Evolutionary conservation across 169 alveolate genomes (phyloP), one percentile per base, ranked within the genome.

Genomic region (Eimeria zaria): DNA sequence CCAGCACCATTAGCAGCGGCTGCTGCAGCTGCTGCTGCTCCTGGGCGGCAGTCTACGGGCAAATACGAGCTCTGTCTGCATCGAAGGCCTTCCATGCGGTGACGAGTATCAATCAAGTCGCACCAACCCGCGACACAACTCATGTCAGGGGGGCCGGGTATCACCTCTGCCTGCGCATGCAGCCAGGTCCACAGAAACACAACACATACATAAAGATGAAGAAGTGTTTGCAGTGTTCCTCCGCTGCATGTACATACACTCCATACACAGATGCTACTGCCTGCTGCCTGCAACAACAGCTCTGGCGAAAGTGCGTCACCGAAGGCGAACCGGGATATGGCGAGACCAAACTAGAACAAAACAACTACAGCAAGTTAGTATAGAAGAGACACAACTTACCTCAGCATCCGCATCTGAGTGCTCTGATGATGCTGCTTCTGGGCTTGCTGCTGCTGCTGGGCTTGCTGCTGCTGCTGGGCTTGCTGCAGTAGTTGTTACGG

Each of bases 41-140:
- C 90, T 53, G 67, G 76, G 36, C 96, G 91, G n/a, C 64, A n/a
- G 55, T 33, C 24, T 9, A 92, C 93, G 44, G 93, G 96, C 22
- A 92, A 33, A 62, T 92, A 92, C 30, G 93, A 81, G 76, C 96
- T 92, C 74, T 92, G 96, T 24, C 96, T 55, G 76, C 96, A 92
- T 5, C 96, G 83, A 22, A 92, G 87, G 39, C 96, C 96, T 46
- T 92, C 88, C 96, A 92, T 92, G 60, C 96, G 91, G 58, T 92
- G 96, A 22, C 96, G 76, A 41, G 96, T 92, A 87, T 92, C 96
- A 12, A 92, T 71, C 41, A 92, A 36, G 55, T 92, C 96, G 39
- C 92, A 78, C 96, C 96, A 92, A 1, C 96, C 96, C 16, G 96
- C 96, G 6, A 92, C 33, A 46, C 87, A 60, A 48, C 78, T 92